Conservation (phyloP, 768 basidiomycete species). For the Kwoniella mangroviensis region DNA sequence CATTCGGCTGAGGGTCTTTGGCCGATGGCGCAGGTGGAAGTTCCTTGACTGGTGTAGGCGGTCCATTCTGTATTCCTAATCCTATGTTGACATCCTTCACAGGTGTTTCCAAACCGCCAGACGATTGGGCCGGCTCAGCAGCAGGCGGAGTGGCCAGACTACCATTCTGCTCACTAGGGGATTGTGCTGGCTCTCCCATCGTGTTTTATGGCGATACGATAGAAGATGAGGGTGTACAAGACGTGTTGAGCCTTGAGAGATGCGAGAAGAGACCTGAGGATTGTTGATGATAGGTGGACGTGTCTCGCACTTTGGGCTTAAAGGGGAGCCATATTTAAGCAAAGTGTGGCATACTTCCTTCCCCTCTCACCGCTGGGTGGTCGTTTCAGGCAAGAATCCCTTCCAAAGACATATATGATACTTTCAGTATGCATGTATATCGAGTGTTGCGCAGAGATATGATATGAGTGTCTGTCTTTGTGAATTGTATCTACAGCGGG, state of each 20-base stretch:
- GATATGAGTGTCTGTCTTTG: too few relatives aligned
- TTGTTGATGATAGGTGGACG: neutral
- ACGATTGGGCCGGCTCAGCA: neutral
- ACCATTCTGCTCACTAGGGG: neutral
- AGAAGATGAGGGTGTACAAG: neutral
- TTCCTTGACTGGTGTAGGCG: constrained; percentile 26
- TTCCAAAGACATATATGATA: too few relatives aligned
- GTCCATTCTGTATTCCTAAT: constrained; percentile 26
- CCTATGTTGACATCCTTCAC: constrained; percentile 3
- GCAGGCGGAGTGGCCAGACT: constrained; percentile 1
- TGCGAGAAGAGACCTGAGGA: too few relatives aligned
- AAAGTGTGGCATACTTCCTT: too few relatives aligned
- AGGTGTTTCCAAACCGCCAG: constrained; percentile 6
- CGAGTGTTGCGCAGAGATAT: too few relatives aligned
- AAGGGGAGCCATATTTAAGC: too few relatives aligned
- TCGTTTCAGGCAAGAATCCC: too few relatives aligned
- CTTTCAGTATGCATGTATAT: too few relatives aligned
- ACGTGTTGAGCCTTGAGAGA: too few relatives aligned
- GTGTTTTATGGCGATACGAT: neutral
- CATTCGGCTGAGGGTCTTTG: neutral
- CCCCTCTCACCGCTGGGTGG: too few relatives aligned
- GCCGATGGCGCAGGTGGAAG: constrained; percentile 20
- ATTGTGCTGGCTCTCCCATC: constrained; percentile 7
- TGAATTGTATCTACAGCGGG: too few relatives aligned
- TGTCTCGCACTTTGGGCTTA: neutral